phyloP scores from a whole-genome alignment of 192 early-diverging fungal genomes.

The Podila verticillata region DNA sequence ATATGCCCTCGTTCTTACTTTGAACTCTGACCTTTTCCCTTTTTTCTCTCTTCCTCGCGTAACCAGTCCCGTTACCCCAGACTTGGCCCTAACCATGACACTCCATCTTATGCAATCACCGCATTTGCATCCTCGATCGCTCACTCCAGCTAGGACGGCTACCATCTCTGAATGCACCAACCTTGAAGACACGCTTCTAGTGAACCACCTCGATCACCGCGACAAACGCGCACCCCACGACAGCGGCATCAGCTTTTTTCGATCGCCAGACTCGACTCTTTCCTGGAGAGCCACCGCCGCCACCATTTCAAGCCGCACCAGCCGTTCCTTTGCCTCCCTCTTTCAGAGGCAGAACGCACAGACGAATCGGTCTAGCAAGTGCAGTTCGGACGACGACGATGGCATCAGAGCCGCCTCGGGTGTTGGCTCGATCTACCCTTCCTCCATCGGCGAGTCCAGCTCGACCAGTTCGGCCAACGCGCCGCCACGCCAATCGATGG shows the following conservation, averaged over 20 bases:
- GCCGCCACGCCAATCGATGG: not conserved
- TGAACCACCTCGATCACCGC: not conserved
- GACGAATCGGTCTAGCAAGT: too few relatives aligned
- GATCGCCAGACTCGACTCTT: not conserved
- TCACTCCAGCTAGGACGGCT: not conserved
- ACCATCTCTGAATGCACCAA: not conserved
- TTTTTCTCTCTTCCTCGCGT: not conserved
- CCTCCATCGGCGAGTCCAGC: too few relatives aligned
- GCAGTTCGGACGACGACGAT: too few relatives aligned
- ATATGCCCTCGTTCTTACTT: too few relatives aligned
- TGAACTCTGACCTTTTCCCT: not conserved
- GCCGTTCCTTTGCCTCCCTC: not conserved
- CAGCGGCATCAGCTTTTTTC: not conserved
- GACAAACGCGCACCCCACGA: not conserved
- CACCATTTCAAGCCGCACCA: not conserved
- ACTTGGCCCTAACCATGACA: conserved; percentile 14
- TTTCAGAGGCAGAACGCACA: not conserved
- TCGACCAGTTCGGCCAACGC: too few relatives aligned
- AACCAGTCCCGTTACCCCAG: conserved; percentile 17
- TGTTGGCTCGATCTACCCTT: too few relatives aligned
- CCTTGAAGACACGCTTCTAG: not conserved
- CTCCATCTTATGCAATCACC: conserved; percentile 43
- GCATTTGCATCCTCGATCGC: conserved; percentile 13
- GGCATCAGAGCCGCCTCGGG: too few relatives aligned
- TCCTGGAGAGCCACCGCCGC: not conserved